Evolutionary conservation across 179 eudicot genomes (phyloP), one percentile per base, ranked within the genome.

Genomic region (Beta lomatogona): DNA sequence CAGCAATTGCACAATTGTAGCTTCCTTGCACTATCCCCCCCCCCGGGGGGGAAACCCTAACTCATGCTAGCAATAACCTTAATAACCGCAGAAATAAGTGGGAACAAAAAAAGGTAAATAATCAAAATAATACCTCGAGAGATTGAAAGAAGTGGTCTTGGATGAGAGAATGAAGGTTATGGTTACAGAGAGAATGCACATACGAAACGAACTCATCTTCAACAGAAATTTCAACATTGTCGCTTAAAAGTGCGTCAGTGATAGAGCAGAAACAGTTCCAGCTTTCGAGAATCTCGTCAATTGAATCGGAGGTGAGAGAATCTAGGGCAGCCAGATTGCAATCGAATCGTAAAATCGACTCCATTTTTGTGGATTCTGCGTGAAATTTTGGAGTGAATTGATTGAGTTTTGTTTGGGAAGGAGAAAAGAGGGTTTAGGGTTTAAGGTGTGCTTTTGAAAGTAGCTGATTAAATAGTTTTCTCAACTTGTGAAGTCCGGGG

Each of bases 111-210:
- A 0, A 25, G 28, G 28, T 0, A 41, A 45, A 31, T 31, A 63
- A 41, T 46, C 67, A 25, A 59, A 59, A 71, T 14, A 67, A n/a
- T 67, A 94, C 99, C 98, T 96, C 92, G 21, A 94, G 80, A 28
- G 90, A 86, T 22, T 75, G 83, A 81, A 92, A 81, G 85, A 96
- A 94, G 86, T 96, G 98, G 8, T 96, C 92, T 77, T 83, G 80
- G 5, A 88, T 83, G 1, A 92, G 87, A 50, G 93, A 80, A 7
- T 85, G 77, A 46, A 96, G 91, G 25, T 93, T 92, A 54, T 82
- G 83, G 57, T 76, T 80, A 80, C 91, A 91, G 12, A 96, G 93
- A 25, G 71, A 83, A 46, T 76, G 90, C 77, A 88, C 92, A 4
- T 80, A 85, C 0, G 89, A 77, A 15, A 81, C 80, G 44, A 93